phyloP scores from a whole-genome alignment of 306 rosid genomes.

The Lathyrus aphaca region DNA sequence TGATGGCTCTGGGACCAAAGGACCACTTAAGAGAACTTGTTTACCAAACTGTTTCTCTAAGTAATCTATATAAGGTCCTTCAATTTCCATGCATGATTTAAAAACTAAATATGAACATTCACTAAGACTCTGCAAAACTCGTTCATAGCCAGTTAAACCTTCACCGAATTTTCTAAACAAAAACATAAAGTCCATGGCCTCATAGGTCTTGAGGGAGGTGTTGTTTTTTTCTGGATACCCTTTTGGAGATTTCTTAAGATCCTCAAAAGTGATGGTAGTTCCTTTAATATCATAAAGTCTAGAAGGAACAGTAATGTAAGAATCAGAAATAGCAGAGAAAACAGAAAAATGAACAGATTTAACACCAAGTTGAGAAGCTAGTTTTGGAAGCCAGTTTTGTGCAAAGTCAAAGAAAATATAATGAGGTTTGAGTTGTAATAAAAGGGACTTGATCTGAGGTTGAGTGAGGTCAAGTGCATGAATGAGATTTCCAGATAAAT shows the following conservation, averaged over 20 bases:
- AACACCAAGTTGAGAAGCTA: slow-evolving; percentile 53
- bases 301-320: slow-evolving; percentile 47
- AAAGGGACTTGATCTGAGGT: slow-evolving; percentile 42
- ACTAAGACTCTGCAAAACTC: slow-evolving; percentile 35
- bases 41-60: slow-evolving; percentile 39
- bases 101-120: slow-evolving; percentile 39
- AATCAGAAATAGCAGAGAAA: slow-evolving; percentile 41
- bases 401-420: slow-evolving; percentile 58
- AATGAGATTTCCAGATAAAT: slow-evolving; percentile 34
- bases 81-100: slow-evolving; percentile 50
- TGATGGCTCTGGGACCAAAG: slow-evolving; percentile 52
- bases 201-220: slow-evolving; percentile 39
- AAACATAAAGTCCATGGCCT: slow-evolving; percentile 46
- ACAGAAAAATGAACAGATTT: slow-evolving; percentile 47
- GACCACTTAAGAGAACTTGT: slow-evolving; percentile 45
- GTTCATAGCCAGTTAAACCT: slow-evolving; percentile 41
- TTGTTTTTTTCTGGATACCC: slow-evolving; percentile 41
- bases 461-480: slow-evolving; percentile 47
- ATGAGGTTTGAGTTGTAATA: slow-evolving; percentile 51
- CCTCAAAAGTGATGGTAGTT: slow-evolving; percentile 28
- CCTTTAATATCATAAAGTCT: slow-evolving; percentile 35
- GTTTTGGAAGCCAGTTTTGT: slow-evolving; percentile 56
- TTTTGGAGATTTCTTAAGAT: slow-evolving; percentile 45
- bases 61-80: slow-evolving; percentile 47
- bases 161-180: slow-evolving; percentile 38